Conservation (phyloP, 2,329 filamentous ascomycete species). For the Ophiosphaerella herpotricha region DNA sequence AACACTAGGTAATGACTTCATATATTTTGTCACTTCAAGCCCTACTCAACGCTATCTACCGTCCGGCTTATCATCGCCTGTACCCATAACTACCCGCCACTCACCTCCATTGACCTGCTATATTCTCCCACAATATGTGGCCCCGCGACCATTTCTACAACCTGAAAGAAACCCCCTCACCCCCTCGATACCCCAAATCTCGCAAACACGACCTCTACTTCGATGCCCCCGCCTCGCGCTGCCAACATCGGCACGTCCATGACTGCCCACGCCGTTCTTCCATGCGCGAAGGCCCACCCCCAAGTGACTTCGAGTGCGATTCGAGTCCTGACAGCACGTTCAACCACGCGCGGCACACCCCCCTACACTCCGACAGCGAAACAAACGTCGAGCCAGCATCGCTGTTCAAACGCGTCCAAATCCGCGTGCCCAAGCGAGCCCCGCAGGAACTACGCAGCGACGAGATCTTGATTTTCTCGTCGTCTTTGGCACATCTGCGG, state of each 20-base stretch:
- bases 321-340: neutral
- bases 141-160: conserved; percentile 3
- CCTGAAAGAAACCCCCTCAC: conserved; percentile 1
- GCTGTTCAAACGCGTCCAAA: neutral
- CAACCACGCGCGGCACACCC: neutral
- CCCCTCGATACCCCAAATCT: neutral
- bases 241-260: neutral
- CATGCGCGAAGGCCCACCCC: neutral
- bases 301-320: neutral
- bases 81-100: neutral
- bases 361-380: neutral
- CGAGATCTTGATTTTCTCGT: conserved; percentile 12
- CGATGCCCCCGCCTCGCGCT: neutral
- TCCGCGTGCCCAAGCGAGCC: neutral
- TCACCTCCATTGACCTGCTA: neutral
- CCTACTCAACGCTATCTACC: neutral
- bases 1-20: neutral
- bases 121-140: conserved; percentile 7
- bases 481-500: conserved; percentile 3
- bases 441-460: neutral
- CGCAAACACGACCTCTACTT: neutral
- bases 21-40: neutral
- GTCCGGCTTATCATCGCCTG: too few species aligned
- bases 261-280: neutral
- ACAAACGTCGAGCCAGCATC: neutral